Evolutionary conservation across 225 moss, liverwort and hornwort species (phyloP), one percentile per base, ranked within the genome.

Genomic region (Physcomitrellopsis africana): DNA sequence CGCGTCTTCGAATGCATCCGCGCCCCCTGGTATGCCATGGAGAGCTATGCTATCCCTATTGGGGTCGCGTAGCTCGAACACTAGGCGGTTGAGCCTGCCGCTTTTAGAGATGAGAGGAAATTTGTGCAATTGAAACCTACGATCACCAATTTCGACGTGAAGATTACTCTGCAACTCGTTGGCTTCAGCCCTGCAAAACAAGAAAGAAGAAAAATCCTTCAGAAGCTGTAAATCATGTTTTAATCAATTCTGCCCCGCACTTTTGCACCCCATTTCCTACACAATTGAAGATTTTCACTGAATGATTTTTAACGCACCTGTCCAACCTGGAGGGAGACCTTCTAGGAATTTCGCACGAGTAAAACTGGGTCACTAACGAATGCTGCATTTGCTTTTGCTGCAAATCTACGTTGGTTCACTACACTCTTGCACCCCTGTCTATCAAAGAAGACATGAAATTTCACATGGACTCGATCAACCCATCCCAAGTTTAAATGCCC

Each of bases 41-140:
- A 81, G 67, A 68, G 37, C 53, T 14, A 81, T 77, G 29, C 73
- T 72, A 51, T 68, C 81, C 55, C 71, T 77, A 3, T 63, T 63
- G 7, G 81, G 61, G 67, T 77, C 73, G 10, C 81, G 77, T 4
- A 67, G 71, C 62, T 77, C 72, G 48, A 77, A 77, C 60, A 81
- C 63, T 24, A 81, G 62, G 12, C 72, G 77, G 62, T 81, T 81
- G 8, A 81, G 68, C 27, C 60, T 77, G 63, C 73, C 81, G 63
- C 81, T 81, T 3, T 58, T 81, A 14, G 81, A 77, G 16, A 81
- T 67, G 27, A 81, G 37, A 24, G 81, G 77, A 56, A 81, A 81
- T 77, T 37, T 72, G 67, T 81, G 77, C 10, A 81, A 72, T 67
- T 68, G 72, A 32, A 76, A 77, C 61, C 22, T 77, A 15, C 67